These are phyloP conservation scores for Colletotrichum sp. DNA, from an alignment of 2,329 filamentous ascomycete species.

Conservation along the genomic window DNA sequence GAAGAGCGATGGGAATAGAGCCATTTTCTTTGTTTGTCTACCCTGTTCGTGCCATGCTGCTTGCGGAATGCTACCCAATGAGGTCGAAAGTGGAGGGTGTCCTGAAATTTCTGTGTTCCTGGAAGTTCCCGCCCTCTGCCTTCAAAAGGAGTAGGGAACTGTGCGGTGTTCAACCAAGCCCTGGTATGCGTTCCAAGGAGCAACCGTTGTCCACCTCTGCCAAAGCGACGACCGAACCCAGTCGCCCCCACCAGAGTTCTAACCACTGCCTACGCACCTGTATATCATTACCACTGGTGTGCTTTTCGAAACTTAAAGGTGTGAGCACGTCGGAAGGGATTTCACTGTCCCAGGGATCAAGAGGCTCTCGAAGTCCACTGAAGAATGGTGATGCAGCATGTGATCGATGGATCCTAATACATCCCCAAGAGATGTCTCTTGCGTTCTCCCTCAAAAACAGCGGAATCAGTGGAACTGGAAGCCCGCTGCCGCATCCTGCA, in stretches of 20 bases:
- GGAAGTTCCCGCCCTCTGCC: neutral
- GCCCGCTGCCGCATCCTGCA: neutral
- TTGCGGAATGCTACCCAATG: neutral
- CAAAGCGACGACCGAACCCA: neutral
- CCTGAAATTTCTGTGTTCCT: neutral
- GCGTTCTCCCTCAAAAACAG: neutral
- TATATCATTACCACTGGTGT: neutral
- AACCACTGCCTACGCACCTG: neutral
- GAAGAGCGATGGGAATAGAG: slow-evolving; percentile 23
- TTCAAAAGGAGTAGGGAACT: neutral
- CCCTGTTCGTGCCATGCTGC: neutral
- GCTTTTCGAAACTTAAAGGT: neutral
- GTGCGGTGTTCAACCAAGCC: neutral
- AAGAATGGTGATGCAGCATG: neutral
- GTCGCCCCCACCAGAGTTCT: neutral
- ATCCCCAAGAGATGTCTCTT: neutral
- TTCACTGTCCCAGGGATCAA: neutral
- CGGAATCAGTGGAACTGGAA: neutral
- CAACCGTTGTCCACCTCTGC: neutral
- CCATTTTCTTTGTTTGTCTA: slow-evolving; percentile 19
- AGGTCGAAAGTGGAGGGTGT: neutral
- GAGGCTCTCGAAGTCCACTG: neutral
- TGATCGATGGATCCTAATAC: neutral
- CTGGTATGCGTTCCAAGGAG: neutral
- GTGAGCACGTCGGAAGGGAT: neutral